phyloP scores from a whole-genome alignment of 2,329 filamentous ascomycete genomes.

The Ophiosphaerella korrae region DNA sequence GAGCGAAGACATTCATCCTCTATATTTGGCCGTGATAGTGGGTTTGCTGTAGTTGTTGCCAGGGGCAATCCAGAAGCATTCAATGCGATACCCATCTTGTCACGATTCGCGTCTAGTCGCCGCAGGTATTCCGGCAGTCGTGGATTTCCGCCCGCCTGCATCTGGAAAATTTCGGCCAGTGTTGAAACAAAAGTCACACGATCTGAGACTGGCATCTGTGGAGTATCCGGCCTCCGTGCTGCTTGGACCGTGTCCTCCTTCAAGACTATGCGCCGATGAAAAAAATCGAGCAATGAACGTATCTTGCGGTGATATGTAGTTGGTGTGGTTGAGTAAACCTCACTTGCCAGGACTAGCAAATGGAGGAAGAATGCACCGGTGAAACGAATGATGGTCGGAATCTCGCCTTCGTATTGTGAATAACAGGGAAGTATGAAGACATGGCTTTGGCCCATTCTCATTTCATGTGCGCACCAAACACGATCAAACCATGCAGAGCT shows the following conservation, averaged over 20 bases:
- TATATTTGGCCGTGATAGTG: conserved; percentile 36
- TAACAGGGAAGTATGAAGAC: conserved; percentile 50
- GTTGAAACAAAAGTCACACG: conserved; percentile 17
- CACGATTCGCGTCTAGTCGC: conserved; percentile 50
- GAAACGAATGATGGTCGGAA: conserved; percentile 42
- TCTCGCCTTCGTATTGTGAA: conserved; percentile 24
- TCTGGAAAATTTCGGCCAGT: conserved; percentile 46
- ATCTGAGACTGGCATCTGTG: conserved; percentile 10
- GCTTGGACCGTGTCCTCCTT: conserved; percentile 9
- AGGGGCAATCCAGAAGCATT: conserved; percentile 49
- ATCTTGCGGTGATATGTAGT: conserved; percentile 20
- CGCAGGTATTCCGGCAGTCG: conserved; percentile 47
- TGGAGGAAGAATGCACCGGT: conserved; percentile 50
- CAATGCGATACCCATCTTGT: conserved; percentile 51
- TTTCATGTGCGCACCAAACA: conserved; percentile 54
- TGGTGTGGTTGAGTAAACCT: conserved; percentile 20
- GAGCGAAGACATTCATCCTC: conserved; percentile 51
- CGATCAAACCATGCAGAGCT: conserved; percentile 51
- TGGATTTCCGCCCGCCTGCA: conserved; percentile 52
- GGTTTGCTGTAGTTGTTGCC: conserved; percentile 36
- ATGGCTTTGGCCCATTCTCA: conserved; percentile 48
- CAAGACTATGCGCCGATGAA: conserved; percentile 11
- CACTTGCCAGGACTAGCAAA: conserved; percentile 43
- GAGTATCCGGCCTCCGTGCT: conserved; percentile 22
- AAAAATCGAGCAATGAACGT: conserved; percentile 26